phyloP scores from a whole-genome alignment of 305 asterid genomes.

The Stenogyne calaminthoides region DNA sequence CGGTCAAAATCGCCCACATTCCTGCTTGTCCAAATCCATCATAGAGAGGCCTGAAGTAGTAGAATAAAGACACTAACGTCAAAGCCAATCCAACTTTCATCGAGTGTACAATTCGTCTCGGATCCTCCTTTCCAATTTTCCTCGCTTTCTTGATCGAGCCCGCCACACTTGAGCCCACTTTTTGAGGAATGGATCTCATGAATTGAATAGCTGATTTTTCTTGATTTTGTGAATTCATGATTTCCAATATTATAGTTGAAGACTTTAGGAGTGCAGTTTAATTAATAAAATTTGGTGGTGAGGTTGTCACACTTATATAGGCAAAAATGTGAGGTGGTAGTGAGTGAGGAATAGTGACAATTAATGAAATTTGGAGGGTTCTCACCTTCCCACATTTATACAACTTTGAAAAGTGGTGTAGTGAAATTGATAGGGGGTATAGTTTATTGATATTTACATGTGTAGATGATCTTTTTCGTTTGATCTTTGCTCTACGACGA shows the following conservation, averaged over 20 bases:
- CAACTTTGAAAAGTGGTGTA: slow-evolving; percentile 26
- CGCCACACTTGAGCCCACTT: slow-evolving; percentile 19
- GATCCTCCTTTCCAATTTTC: slow-evolving; percentile 71
- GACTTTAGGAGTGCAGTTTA: not conserved
- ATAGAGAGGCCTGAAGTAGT: slow-evolving; percentile 71
- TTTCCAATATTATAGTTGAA: slow-evolving; percentile 31
- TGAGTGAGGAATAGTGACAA: not conserved
- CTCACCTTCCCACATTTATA: slow-evolving; percentile 26
- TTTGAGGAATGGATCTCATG: slow-evolving; percentile 28
- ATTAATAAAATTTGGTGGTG: slow-evolving; percentile 20
- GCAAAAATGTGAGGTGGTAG: not conserved
- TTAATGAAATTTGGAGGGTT: slow-evolving; percentile 30
- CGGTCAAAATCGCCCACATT: slow-evolving; percentile 82
- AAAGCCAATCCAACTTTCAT: slow-evolving; percentile 74
- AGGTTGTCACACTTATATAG: slow-evolving; percentile 26
- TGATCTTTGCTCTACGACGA: slow-evolving; percentile 2
- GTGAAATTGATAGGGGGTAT: slow-evolving; percentile 20
- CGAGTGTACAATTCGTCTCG: slow-evolving; percentile 61
- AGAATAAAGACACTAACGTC: slow-evolving; percentile 61
- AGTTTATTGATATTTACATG: slow-evolving; percentile 29
- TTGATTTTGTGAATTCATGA: slow-evolving; percentile 25
- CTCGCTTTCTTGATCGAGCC: slow-evolving; percentile 28
- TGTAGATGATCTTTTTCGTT: slow-evolving; percentile 19
- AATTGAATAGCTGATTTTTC: slow-evolving; percentile 7
- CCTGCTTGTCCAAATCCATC: slow-evolving; percentile 73